Percentiles rank a stretch among this genome's conserved stretches.
Conservation (phyloP, 2,329 filamentous ascomycete species). For the Anthostomella pinea region DNA sequence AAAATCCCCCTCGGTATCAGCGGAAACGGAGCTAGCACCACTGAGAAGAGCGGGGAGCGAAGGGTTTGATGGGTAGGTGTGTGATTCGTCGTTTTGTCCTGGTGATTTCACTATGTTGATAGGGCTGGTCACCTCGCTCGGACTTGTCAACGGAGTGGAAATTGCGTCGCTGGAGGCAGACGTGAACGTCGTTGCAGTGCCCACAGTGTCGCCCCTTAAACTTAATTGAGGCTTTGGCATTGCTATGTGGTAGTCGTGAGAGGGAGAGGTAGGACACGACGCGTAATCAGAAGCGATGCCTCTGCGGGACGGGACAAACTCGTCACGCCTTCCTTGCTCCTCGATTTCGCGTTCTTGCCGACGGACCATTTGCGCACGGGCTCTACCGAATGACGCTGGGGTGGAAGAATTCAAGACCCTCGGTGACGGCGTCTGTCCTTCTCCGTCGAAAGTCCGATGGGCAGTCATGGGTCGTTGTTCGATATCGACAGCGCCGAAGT, state of each 20-base stretch:
- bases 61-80: conserved; percentile 60
- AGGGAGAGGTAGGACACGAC: conserved; percentile 33
- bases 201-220: conserved; percentile 40
- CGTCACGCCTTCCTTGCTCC: conserved; percentile 29
- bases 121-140: conserved; percentile 51
- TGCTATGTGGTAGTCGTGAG: conserved; percentile 43
- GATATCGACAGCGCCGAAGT: conserved; percentile 32
- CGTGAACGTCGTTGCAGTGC: conserved; percentile 49
- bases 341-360: conserved; percentile 34
- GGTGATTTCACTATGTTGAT: conserved; percentile 38
- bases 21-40: conserved; percentile 62
- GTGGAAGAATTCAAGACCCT: conserved; percentile 38
- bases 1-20: conserved; percentile 60
- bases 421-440: conserved; percentile 35
- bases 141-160: conserved; percentile 53
- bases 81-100: conserved; percentile 40
- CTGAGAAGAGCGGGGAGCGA: conserved; percentile 62
- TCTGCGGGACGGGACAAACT: conserved; percentile 16
- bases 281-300: conserved; percentile 4
- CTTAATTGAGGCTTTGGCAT: conserved; percentile 29
- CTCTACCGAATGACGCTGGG: conserved; percentile 38
- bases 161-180: conserved; percentile 48
- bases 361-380: conserved; percentile 33
- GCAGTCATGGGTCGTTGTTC: conserved; percentile 49
- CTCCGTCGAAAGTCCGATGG: conserved; percentile 41